Base-by-base conservation (phyloP, 192 early-diverging fungal genomes). In the Phlyctochytrium planicorne region DNA sequence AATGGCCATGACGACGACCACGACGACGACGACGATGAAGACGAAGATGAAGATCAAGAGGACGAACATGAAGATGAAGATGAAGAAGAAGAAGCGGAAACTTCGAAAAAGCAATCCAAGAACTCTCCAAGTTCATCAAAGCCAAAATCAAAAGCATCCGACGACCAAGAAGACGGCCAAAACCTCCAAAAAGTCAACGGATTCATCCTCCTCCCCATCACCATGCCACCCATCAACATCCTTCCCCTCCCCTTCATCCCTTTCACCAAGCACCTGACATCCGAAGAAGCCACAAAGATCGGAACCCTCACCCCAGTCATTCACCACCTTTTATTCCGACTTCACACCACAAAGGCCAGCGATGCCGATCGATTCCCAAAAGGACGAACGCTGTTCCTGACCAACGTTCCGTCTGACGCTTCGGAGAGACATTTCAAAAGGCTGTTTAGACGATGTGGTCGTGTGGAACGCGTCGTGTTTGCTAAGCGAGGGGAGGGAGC, bases 391-490 rank as follows among this genome's bases (percentile, higher is more conserved):
- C 62, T 82, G 23, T 82, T 79, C 50, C 36, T 76, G 2, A 55
- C 60, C 23, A 82, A 82, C 50, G 30, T 82, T 0, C 82, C 82
- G 1, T 60, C 62, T 17, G 79, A 84, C 53, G 64, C 79, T 2
- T 60, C 75, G 2, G 52, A 65, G 24, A 33, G 27, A 4, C 82
- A 84, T 61, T 63, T 84, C 16, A 29, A 30, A 30, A 34, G 77
- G 6, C 66, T 84, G 33, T 84, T 84, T 56, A 52, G 77, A 23
- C 66, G 75, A 31, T 84, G 77, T 63, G 82, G 82, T 10, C 34
- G 36, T 17, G 67, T 84, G 6, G 73, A 74, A 36, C n/a, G 63
- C 23, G 69, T 80, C 12, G 61, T 62, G 20, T 62, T 61, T 60
- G 40, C 31, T 20, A 23, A 30, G 30, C 31, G 30, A n/a, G 25